Conservation (phyloP, 306 rosid genomes). For the Ochetophila trinervis region DNA sequence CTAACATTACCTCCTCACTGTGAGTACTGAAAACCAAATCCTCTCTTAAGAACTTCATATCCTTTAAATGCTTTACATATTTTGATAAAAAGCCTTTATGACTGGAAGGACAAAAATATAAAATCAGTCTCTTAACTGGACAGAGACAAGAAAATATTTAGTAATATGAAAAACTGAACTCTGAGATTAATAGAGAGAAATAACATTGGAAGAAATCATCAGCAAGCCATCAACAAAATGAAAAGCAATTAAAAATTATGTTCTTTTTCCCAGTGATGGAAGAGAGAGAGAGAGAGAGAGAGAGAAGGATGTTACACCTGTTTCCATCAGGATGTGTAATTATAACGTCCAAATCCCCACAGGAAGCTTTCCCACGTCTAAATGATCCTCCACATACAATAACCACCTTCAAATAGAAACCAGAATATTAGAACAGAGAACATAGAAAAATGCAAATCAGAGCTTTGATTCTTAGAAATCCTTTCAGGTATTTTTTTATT, state of each 20-base stretch:
- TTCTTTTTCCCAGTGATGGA: not conserved
- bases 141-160: constrained; percentile 5
- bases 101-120: constrained; percentile 38
- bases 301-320: constrained; percentile 40
- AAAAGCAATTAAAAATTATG: not conserved
- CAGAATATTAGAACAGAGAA: constrained; percentile 1
- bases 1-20: constrained; percentile 74
- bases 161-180: not conserved
- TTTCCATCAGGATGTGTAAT: constrained; percentile 89
- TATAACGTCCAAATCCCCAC: constrained; percentile 91
- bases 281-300: not conserved
- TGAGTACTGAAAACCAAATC: constrained; percentile 82
- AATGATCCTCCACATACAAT: constrained; percentile 91
- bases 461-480: constrained; percentile 10
- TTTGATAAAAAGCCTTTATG: constrained; percentile 81
- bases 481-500: not conserved
- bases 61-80: constrained; percentile 70
- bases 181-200: not conserved
- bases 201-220: not conserved
- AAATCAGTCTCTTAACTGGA: constrained; percentile 18
- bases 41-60: constrained; percentile 77
- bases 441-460: constrained; percentile 9
- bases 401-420: constrained; percentile 41
- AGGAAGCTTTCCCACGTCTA: constrained; percentile 86
- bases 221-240: not conserved